phyloP scores from a whole-genome alignment of 371 early-diverging fungal species.

The Parasitella parasitica region DNA sequence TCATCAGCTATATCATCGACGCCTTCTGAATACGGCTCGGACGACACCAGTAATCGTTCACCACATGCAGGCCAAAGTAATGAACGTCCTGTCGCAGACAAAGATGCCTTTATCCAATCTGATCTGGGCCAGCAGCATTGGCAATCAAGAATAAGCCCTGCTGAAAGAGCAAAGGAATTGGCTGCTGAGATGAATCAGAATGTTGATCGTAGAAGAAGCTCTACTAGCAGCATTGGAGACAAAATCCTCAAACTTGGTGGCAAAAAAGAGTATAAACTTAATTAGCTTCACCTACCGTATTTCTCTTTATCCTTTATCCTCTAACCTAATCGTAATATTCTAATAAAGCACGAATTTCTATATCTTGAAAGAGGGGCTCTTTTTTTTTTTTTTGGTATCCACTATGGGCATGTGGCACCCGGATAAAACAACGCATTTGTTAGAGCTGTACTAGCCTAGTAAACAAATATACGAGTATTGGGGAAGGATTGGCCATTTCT shows the following conservation, averaged over 20 bases:
- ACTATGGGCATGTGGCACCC: no score
- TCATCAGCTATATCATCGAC: conserved; percentile 7
- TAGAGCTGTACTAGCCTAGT: no score
- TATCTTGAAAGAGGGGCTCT: no score
- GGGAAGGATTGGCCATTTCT: no score
- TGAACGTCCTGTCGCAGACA: conserved; percentile 22
- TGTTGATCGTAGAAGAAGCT: not conserved
- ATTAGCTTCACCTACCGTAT: not conserved
- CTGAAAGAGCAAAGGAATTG: conserved; percentile 32
- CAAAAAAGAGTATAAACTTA: conserved; percentile 16
- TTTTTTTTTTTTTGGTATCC: no score
- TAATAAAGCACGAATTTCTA: not conserved
- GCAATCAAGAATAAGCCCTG: conserved; percentile 27
- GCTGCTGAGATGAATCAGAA: conserved; percentile 22
- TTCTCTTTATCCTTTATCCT: not conserved
- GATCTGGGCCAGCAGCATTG: conserved; percentile 5
- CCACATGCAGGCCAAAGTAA: not conserved
- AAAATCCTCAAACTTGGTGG: conserved; percentile 26
- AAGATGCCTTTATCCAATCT: conserved; percentile 27
- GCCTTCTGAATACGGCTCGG: conserved; percentile 14
- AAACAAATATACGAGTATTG: no score
- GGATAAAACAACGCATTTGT: no score
- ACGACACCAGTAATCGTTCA: not conserved
- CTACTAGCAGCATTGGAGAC: not conserved
- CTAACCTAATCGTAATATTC: not conserved